phyloP scores from a whole-genome alignment of 2,329 filamentous ascomycete species.

The Exophiala phaeomuriformis region DNA sequence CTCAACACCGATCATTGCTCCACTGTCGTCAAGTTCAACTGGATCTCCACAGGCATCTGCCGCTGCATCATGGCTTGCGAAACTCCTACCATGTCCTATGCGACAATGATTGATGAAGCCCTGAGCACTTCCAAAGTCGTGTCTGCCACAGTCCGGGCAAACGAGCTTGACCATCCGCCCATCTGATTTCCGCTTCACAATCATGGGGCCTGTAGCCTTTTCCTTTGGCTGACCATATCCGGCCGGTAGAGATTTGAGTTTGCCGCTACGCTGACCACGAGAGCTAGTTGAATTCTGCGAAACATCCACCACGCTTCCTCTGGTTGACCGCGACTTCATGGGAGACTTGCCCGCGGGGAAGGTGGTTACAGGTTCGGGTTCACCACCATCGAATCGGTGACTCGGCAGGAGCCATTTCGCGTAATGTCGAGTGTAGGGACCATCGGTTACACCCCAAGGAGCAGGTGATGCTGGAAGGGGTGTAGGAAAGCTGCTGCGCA shows the following conservation, averaged over 20 bases:
- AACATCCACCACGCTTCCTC: slow-evolving; percentile 61
- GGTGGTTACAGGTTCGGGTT: slow-evolving; percentile 28
- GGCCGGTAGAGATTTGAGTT: slow-evolving; percentile 61
- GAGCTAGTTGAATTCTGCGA: slow-evolving; percentile 47
- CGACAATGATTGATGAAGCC: slow-evolving; percentile 99
- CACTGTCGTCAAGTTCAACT: slow-evolving; percentile 61
- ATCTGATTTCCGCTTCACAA: slow-evolving; percentile 75
- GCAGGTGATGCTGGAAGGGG: slow-evolving; percentile 63
- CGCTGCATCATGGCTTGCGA: slow-evolving; percentile 92
- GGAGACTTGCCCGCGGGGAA: slow-evolving; percentile 37
- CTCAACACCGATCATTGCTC: slow-evolving; percentile 38
- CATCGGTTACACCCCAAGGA: slow-evolving; percentile 83
- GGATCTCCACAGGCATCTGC: slow-evolving; percentile 79
- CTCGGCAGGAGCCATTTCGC: slow-evolving; percentile 92
- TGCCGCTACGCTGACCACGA: slow-evolving; percentile 51
- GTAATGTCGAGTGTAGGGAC: slow-evolving; percentile 90
- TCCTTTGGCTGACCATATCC: slow-evolving; percentile 69
- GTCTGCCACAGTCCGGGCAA: slow-evolving; percentile 78
- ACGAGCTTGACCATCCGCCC: slow-evolving; percentile 82
- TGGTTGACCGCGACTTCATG: slow-evolving; percentile 67
- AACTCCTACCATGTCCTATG: slow-evolving; percentile 87
- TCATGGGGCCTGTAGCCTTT: slow-evolving; percentile 66
- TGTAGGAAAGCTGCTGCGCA: slow-evolving; percentile 17
- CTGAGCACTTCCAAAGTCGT: slow-evolving; percentile 92
- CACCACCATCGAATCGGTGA: slow-evolving; percentile 68